Conservation (phyloP, 495 filamentous ascomycete genomes). For the Pyrenula aspistea region DNA sequence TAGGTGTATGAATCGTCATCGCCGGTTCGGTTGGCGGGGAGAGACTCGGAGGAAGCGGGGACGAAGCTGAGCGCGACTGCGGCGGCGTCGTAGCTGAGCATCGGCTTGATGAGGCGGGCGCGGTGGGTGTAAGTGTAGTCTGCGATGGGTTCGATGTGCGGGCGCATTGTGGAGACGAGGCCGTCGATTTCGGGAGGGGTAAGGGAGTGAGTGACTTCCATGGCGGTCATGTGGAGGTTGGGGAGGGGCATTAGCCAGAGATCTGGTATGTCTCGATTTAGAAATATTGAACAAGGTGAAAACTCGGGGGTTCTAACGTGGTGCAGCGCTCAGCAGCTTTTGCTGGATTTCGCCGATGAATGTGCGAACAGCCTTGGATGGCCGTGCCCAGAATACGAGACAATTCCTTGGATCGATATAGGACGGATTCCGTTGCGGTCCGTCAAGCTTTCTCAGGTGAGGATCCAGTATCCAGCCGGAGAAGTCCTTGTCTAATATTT, state of each 20-base stretch:
- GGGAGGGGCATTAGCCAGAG: slow-evolving; percentile 76
- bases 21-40: slow-evolving; percentile 10
- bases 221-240: slow-evolving; percentile 71
- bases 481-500: slow-evolving; percentile 59
- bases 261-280: slow-evolving; percentile 25
- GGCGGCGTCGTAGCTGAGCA: slow-evolving; percentile 71
- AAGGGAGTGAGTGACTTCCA: slow-evolving; percentile 67
- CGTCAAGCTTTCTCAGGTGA: slow-evolving; percentile 53
- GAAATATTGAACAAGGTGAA: neutral
- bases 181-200: slow-evolving; percentile 47
- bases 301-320: slow-evolving; percentile 39
- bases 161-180: slow-evolving; percentile 40
- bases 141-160: slow-evolving; percentile 37
- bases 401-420: slow-evolving; percentile 68
- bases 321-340: slow-evolving; percentile 45
- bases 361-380: slow-evolving; percentile 52
- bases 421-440: slow-evolving; percentile 45
- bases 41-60: slow-evolving; percentile 51
- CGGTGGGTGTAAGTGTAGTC: slow-evolving; percentile 50
- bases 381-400: slow-evolving; percentile 78
- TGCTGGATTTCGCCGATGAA: slow-evolving; percentile 58
- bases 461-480: slow-evolving; percentile 61
- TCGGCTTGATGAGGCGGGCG: slow-evolving; percentile 65
- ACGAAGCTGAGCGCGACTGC: slow-evolving; percentile 80
- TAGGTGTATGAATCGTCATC: slow-evolving; percentile 61